Evolutionary conservation across 106 monocot species (phyloP).

Genomic region (Hemerocallis citrina): DNA sequence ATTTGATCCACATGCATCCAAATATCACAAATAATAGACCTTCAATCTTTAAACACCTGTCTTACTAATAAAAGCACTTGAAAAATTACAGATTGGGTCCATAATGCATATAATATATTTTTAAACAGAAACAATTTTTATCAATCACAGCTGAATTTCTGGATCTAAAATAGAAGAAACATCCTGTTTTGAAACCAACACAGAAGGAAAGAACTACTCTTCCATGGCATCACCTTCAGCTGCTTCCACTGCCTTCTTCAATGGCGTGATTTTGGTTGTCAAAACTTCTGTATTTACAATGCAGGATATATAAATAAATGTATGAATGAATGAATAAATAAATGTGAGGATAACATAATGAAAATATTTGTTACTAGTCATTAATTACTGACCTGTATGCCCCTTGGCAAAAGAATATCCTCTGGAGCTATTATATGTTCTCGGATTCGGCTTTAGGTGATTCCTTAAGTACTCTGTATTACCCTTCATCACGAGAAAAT

Average conservation of each 20-base stretch:
- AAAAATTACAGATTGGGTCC: no score
- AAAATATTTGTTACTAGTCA: neutral
- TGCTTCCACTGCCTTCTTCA: slow-evolving; percentile 32
- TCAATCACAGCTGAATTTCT: no score
- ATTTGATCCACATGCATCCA: no score
- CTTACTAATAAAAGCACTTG: no score
- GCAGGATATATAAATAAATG: no score
- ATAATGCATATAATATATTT: no score
- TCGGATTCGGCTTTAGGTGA: slow-evolving; percentile 52
- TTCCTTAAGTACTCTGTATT: slow-evolving; percentile 62
- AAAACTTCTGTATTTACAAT: slow-evolving; percentile 43
- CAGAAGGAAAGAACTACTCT: no score
- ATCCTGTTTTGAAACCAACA: no score
- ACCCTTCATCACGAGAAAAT: slow-evolving; percentile 15
- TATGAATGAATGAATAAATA: neutral
- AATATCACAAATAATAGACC: no score
- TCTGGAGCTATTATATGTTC: slow-evolving; percentile 60
- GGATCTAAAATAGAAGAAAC: no score
- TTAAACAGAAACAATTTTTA: no score
- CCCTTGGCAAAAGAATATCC: slow-evolving; percentile 62
- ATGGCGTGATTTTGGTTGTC: slow-evolving; percentile 53
- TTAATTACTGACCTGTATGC: slow-evolving; percentile 34
- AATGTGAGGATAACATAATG: neutral
- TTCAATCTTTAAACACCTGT: no score
- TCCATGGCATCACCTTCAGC: slow-evolving; percentile 61